Conservation (phyloP, 106 monocot species). For the Acorus gramineus region DNA sequence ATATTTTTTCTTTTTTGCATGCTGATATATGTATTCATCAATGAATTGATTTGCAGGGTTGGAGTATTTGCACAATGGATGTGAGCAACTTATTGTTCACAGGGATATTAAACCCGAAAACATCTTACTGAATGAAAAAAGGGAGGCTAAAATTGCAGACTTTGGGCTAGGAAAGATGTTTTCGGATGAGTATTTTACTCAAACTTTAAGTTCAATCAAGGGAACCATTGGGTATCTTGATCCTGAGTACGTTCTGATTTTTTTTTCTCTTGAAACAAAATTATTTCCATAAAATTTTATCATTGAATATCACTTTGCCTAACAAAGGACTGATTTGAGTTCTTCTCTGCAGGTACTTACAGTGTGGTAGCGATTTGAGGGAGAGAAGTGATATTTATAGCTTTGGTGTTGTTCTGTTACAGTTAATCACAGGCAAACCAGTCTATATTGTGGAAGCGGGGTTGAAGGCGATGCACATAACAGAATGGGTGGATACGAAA, state of each 20-base stretch:
- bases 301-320: not conserved
- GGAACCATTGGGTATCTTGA: conserved; percentile 7
- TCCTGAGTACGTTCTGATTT: conserved; percentile 10
- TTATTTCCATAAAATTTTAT: not conserved
- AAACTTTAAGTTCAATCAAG: too few species aligned
- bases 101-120: conserved; percentile 36
- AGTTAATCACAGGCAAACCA: not conserved
- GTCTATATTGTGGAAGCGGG: not conserved
- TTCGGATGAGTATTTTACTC: not conserved
- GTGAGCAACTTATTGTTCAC: conserved; percentile 25
- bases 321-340: not conserved
- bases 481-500: conserved; percentile 8
- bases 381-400: conserved; percentile 39
- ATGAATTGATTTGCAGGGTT: conserved; percentile 14
- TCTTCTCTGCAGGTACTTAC: conserved; percentile 13
- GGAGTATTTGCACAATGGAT: conserved; percentile 28
- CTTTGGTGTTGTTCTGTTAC: conserved; percentile 35
- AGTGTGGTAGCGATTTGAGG: conserved; percentile 2
- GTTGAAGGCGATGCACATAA: conserved; percentile 9
- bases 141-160: conserved; percentile 35
- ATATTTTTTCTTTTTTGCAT: too few species aligned
- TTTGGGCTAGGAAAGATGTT: conserved; percentile 28
- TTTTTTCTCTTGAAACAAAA: not conserved
- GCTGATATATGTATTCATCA: too few species aligned
- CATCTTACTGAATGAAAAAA: conserved; percentile 20